phyloP scores from a whole-genome alignment of 192 early-diverging fungal species.

The Phlyctochytrium arcticum region DNA sequence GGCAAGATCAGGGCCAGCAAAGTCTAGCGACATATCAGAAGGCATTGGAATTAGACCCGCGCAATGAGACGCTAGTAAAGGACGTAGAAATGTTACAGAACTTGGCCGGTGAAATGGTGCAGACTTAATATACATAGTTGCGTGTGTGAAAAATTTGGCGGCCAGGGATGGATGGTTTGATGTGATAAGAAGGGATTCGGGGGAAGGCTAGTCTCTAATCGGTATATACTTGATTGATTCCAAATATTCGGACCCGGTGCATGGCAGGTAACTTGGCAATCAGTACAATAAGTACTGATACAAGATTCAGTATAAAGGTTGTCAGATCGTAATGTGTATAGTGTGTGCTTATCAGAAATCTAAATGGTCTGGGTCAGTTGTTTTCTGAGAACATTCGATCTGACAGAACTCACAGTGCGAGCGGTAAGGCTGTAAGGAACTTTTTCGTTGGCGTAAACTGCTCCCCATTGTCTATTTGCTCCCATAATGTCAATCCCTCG shows the following conservation, averaged over 20 bases:
- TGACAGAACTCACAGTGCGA: conserved; percentile 72
- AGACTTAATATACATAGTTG: too few species aligned
- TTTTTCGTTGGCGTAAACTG: conserved; percentile 99
- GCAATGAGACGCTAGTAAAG: conserved; percentile 37
- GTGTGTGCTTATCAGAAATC: conserved; percentile 90
- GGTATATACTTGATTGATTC: conserved; percentile 63
- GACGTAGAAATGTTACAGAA: conserved; percentile 24
- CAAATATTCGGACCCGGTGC: conserved; percentile 86
- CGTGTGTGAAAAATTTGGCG: too few species aligned
- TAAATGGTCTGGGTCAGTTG: conserved; percentile 15
- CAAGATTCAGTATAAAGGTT: conserved; percentile 89
- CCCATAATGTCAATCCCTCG: conserved; percentile 93
- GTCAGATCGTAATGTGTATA: conserved; percentile 92
- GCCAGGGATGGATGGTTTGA: too few species aligned
- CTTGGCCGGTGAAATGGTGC: too few species aligned
- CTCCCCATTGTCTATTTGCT: conserved; percentile 97
- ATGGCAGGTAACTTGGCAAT: conserved; percentile 87
- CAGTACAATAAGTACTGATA: conserved; percentile 74
- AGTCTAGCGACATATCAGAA: conserved; percentile 53
- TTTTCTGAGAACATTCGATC: not conserved
- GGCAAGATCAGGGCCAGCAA: conserved; percentile 53
- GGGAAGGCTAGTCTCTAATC: too few species aligned
- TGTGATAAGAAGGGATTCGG: too few species aligned
- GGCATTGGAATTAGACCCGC: conserved; percentile 54
- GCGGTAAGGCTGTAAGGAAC: conserved; percentile 91